Conservation (phyloP, 306 rosid genomes). For the Vigna trinervia region DNA sequence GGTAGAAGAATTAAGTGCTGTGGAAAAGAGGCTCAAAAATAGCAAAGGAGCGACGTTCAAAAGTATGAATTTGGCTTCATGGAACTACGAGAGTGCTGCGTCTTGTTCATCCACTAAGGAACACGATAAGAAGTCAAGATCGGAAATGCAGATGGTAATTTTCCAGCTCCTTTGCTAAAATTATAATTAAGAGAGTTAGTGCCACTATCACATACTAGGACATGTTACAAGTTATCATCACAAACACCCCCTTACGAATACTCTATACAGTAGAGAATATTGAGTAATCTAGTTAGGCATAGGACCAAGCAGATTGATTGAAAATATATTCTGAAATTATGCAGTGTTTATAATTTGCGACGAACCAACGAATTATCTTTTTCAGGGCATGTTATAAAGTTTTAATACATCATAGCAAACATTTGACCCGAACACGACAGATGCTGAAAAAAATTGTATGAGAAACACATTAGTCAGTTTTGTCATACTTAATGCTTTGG, state of each 20-base stretch:
- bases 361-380: background rate
- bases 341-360: background rate
- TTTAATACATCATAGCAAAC: background rate
- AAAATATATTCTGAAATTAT: slow-evolving; percentile 1
- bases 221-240: slow-evolving; percentile 22
- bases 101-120: slow-evolving; percentile 35
- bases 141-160: slow-evolving; percentile 60
- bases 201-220: background rate
- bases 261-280: background rate
- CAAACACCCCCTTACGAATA: background rate
- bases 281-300: background rate
- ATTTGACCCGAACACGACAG: background rate
- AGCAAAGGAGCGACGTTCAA: slow-evolving; percentile 50
- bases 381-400: background rate
- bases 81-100: slow-evolving; percentile 43
- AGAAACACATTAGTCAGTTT: slow-evolving; percentile 5
- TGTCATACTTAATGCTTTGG: background rate
- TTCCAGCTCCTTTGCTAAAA: slow-evolving; percentile 27
- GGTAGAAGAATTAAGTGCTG: slow-evolving; percentile 52
- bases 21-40: slow-evolving; percentile 63
- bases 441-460: background rate
- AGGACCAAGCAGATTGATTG: slow-evolving; percentile 12
- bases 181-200: slow-evolving; percentile 22
- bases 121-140: slow-evolving; percentile 44
- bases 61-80: slow-evolving; percentile 43